Evolutionary conservation across 2,329 filamentous ascomycete genomes (phyloP).

Genomic region (Lecanicillium sp.): DNA sequence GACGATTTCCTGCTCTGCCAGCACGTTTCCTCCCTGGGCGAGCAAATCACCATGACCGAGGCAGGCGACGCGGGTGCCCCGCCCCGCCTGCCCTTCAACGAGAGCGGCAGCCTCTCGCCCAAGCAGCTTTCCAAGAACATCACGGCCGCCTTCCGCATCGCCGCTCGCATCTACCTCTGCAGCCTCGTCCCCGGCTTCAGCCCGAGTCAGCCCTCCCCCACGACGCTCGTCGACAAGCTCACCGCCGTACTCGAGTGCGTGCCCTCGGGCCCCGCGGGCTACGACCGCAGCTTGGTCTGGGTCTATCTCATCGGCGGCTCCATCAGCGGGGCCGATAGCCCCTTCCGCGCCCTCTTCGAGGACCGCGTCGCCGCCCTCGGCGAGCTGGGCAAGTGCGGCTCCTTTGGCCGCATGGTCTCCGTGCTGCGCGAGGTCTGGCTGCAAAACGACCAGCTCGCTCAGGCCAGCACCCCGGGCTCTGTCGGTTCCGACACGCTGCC

Average conservation of each 20-base stretch:
- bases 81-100: conserved; percentile 56
- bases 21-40: conserved; percentile 81
- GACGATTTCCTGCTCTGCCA: conserved; percentile 82
- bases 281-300: conserved; percentile 89
- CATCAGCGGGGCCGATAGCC: conserved; percentile 63
- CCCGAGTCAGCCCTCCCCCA: conserved; percentile 65
- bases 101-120: conserved; percentile 70
- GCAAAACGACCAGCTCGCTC: conserved; percentile 56
- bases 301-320: conserved; percentile 84
- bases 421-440: conserved; percentile 81
- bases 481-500: conserved; percentile 33
- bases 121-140: conserved; percentile 84
- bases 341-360: conserved; percentile 72
- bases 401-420: conserved; percentile 74
- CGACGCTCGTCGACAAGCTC: conserved; percentile 72
- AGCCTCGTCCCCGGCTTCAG: conserved; percentile 86
- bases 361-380: conserved; percentile 70
- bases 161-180: conserved; percentile 94
- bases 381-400: conserved; percentile 72
- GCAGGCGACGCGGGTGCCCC: conserved; percentile 48
- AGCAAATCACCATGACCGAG: conserved; percentile 81
- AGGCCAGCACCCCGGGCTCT: conserved; percentile 30
- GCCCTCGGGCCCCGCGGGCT: conserved; percentile 73
- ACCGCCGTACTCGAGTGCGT: conserved; percentile 73
- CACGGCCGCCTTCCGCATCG: conserved; percentile 82